Base-by-base conservation (phyloP, 2,329 filamentous ascomycete genomes). In the Exophiala viscosa region DNA sequence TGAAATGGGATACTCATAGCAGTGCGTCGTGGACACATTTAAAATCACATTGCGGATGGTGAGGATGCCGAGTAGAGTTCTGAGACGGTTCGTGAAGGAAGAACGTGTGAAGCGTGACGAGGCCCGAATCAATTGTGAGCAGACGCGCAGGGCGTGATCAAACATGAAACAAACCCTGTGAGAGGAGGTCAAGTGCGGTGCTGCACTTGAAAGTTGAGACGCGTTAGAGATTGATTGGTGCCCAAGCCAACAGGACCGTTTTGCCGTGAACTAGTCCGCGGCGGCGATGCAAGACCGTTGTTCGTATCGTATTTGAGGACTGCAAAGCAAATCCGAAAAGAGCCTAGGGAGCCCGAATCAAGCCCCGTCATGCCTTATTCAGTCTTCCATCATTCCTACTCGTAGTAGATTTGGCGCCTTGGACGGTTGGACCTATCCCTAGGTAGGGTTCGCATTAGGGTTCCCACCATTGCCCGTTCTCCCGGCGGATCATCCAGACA, bases 61-160 rank as follows among this genome's bases (percentile, higher is more conserved):
- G 13, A 14, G 23, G n/a, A 23, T 13, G 17, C 40, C 40, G 40
- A 34, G 8, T 13, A 28, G 14, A 45, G 35, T 45, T 32, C 31
- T 58, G 55, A 48, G 51, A 58, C 55, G 44, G 34, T 48, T 58
- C 23, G 9, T 48, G 52, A 54, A 52, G 28, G 52, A 57, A 42
- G 44, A 20, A 17, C 17, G 31, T 38, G 28, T 31, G 32, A 15
- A 35, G 23, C 36, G 36, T 48, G 52, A 45, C 14, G 35, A 38
- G 23, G 35, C 35, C 55, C 55, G 48, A 58, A 58, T 54, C 48
- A 58, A 32, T 10, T 14, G 38, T 17, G 38, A n/a, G 17, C n/a
- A 44, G 20, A 28, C 10, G 39, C 33, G 15, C 39, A 38, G 3
- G 35, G 39, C 31, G 48, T 36, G 20, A 35, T 13, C 20, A 23